A percentile compares a stretch with the other conserved stretches of the same genome.
These are phyloP conservation scores for Phaeophleospora eucalypticola DNA, from an alignment of 2,329 filamentous ascomycete genomes.

Conservation along the genomic window DNA sequence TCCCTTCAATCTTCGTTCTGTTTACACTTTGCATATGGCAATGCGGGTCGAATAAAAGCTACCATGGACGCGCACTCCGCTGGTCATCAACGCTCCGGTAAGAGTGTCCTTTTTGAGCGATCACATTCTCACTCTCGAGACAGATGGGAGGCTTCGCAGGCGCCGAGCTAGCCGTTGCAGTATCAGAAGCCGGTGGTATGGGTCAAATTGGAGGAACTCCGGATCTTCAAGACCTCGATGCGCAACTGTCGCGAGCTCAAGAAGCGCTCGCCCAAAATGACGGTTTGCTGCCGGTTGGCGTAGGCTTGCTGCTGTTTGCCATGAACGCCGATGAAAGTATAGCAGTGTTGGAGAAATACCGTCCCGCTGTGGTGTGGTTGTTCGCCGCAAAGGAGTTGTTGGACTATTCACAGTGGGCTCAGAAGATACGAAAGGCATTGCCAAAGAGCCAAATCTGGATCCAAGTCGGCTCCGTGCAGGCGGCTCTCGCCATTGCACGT, in stretches of 20 bases:
- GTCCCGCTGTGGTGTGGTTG: conserved; percentile 61
- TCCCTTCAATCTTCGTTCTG: too few relatives aligned
- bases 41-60: conserved; percentile 4
- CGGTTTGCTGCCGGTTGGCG: conserved; percentile 48
- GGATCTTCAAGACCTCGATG: conserved; percentile 16
- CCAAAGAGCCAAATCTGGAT: conserved; percentile 50
- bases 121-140: background rate
- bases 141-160: conserved; percentile 46
- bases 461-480: conserved; percentile 57
- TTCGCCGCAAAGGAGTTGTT: conserved; percentile 53
- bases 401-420: conserved; percentile 35
- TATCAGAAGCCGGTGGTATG: conserved; percentile 51
- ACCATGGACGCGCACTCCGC: conserved; percentile 15
- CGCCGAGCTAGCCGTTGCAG: conserved; percentile 54
- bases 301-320: conserved; percentile 58
- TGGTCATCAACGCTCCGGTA: conserved; percentile 22
- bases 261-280: conserved; percentile 8
- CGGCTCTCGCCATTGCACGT: conserved; percentile 48
- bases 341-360: conserved; percentile 50
- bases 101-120: background rate
- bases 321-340: conserved; percentile 40
- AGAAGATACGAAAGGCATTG: conserved; percentile 30
- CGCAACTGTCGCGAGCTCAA: conserved; percentile 17
- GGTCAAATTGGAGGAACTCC: conserved; percentile 43
- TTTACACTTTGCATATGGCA: background rate